Conservation (phyloP, 352 stramenopile species). For the Globisporangium iwayamae region DNA sequence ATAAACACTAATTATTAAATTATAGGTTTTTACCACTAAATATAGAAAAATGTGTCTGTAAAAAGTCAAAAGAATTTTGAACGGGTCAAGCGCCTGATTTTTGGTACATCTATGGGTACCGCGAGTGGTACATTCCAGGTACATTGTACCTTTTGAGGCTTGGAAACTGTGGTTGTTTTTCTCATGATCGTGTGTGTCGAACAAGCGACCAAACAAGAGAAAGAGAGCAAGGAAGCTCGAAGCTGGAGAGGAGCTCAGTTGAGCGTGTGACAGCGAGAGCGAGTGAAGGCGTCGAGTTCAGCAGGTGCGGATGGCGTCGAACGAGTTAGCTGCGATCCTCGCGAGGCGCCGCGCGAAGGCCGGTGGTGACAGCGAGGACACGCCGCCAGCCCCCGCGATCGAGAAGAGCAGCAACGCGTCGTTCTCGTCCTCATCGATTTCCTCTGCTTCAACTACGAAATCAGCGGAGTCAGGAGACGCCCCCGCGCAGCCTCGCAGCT, state of each 20-base stretch:
- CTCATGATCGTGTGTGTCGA: slow-evolving; percentile 1
- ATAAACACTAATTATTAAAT: too few relatives aligned
- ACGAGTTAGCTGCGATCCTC: slow-evolving; percentile 81
- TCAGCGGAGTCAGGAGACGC: slow-evolving; percentile 4
- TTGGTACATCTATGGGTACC: too few relatives aligned
- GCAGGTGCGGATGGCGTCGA: slow-evolving; percentile 52
- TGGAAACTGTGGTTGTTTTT: not conserved
- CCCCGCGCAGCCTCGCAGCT: slow-evolving; percentile 25
- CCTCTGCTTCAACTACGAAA: slow-evolving; percentile 18
- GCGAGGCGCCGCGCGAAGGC: slow-evolving; percentile 71
- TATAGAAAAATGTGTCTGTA: too few relatives aligned
- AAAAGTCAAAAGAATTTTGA: too few relatives aligned
- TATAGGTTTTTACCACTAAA: too few relatives aligned
- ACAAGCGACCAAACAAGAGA: not conserved
- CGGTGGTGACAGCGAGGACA: slow-evolving; percentile 32
- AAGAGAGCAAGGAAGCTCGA: not conserved
- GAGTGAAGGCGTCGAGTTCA: not conserved
- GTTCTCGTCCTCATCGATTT: slow-evolving; percentile 3
- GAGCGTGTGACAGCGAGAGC: not conserved
- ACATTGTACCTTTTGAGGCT: not conserved
- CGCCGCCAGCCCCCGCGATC: slow-evolving; percentile 24
- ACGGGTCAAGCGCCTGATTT: too few relatives aligned
- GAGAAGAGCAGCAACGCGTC: slow-evolving; percentile 20
- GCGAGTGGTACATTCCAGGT: not conserved
- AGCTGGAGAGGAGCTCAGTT: not conserved